Evolutionary conservation across 2,329 filamentous ascomycete genomes (phyloP), one percentile per base, ranked within the genome.

Genomic region (Pseudohalonectria lignicola): DNA sequence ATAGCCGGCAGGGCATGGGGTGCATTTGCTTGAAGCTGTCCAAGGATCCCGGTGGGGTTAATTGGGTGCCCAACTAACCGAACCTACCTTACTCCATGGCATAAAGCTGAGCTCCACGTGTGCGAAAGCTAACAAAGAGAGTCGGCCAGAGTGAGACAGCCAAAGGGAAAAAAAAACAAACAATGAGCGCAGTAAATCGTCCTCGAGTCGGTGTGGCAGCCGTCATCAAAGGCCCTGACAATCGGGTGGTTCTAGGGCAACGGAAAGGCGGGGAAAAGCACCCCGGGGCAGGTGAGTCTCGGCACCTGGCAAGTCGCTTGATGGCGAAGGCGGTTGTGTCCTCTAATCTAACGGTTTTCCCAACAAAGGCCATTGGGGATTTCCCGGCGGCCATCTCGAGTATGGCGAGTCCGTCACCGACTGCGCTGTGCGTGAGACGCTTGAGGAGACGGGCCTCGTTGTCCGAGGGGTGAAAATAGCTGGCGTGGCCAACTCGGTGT

Each of bases 361-460:
- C 6, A 23, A n/a, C 12, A n/a, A 32, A 56, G 46, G 43, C 3
- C 44, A 42, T 10, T 76, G 71, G 59, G 78, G 77, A 36, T 70
- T 86, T 12, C 82, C 84, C 0, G 84, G 84, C 17, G 85, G 84
- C 0, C 82, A 90, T 49, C 69, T 88, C 13, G 84, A 90, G 43
- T 71, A 73, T 40, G 71, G 72, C 43, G 84, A 90, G 52, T 64
- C 64, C 2, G 67, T 76, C 23, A 63, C 75, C 16, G 54, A 57
- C 0, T 86, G 82, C 41, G 81, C 82, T 0, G 67, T 60, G 34
- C 70, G 84, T 4, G 84, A 90, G 56, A 64, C 73, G 0, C 51
- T 74, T 0, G 84, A 90, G 53, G 84, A 90, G 51, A 86, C 83
- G 0, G 79, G 71, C 0, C 63, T 86, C 0, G 48, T 56, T 0